A percentile compares a stretch with the other conserved stretches of the same genome.
Conservation (phyloP, 441 rosid genomes). For the Rhodomyrtus psidioides region DNA sequence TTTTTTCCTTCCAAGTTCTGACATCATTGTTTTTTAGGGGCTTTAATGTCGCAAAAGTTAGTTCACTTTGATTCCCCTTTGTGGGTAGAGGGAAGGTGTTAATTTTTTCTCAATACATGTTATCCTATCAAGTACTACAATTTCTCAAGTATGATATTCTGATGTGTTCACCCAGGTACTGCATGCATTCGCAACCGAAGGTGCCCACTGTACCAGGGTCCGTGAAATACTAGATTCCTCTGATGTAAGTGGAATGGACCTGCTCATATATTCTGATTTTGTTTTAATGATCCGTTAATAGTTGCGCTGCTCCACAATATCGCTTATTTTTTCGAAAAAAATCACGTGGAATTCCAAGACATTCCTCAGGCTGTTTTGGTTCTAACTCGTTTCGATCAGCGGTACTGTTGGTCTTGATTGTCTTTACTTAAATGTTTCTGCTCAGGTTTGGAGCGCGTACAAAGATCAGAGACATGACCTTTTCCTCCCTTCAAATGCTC, state of each 20-base stretch:
- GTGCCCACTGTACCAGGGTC: conserved; percentile 90
- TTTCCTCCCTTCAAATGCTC: conserved; percentile 92
- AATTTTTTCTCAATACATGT: background rate
- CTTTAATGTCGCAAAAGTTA: background rate
- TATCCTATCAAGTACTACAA: background rate
- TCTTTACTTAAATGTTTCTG: background rate
- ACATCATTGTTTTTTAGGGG: background rate
- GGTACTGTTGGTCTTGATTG: background rate
- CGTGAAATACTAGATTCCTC: conserved; percentile 83
- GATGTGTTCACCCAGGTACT: conserved; percentile 52
- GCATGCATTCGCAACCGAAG: conserved; percentile 97
- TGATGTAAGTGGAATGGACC: conserved; percentile 47
- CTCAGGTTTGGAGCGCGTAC: conserved; percentile 90
- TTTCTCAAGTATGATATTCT: background rate
- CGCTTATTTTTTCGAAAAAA: background rate
- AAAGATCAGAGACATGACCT: conserved; percentile 98
- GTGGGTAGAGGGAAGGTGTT: background rate
- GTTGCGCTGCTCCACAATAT: background rate
- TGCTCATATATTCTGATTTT: background rate
- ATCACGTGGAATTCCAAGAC: background rate
- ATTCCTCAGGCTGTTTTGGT: background rate
- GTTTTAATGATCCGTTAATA: background rate
- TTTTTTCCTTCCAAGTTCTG: background rate
- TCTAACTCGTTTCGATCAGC: background rate
- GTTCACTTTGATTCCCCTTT: background rate